Percentiles rank a stretch among this genome's conserved stretches.
Conservation (phyloP, 2,329 filamentous ascomycete species). For the Pseudogymnoascus sp. region DNA sequence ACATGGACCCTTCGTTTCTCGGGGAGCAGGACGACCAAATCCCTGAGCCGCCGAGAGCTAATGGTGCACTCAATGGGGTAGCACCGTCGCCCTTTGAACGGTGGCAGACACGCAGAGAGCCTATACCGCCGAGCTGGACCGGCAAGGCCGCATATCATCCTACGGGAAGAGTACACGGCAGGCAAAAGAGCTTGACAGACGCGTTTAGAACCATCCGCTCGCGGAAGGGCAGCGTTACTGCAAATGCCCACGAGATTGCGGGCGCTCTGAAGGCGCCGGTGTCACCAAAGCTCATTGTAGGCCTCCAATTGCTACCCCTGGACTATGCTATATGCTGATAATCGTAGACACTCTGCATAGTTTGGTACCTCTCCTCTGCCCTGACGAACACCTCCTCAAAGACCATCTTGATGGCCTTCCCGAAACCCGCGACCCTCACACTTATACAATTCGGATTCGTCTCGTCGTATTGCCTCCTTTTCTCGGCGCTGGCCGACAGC, state of each 20-base stretch:
- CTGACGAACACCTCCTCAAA: conserved; percentile 97
- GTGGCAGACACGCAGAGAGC: conserved; percentile 40
- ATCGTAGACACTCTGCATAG: conserved; percentile 65
- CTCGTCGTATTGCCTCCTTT: conserved; percentile 72
- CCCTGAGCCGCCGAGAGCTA: conserved; percentile 10
- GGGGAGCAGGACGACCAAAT: conserved; percentile 12
- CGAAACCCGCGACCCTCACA: conserved; percentile 84
- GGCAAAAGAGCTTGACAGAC: conserved; percentile 82
- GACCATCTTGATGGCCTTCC: conserved; percentile 84
- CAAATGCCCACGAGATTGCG: conserved; percentile 88
- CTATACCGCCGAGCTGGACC: conserved; percentile 27
- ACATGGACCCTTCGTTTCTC: conserved; percentile 27
- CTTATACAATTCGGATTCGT: conserved; percentile 92
- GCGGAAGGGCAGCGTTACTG: conserved; percentile 75
- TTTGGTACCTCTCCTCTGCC: conserved; percentile 94
- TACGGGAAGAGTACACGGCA: conserved; percentile 43
- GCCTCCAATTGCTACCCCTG: conserved; percentile 16
- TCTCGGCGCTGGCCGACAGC: conserved; percentile 64
- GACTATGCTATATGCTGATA: conserved; percentile 22
- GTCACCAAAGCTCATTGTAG: conserved; percentile 79
- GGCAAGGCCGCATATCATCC: conserved; percentile 12
- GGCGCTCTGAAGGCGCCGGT: conserved; percentile 84
- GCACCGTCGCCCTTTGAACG: conserved; percentile 34
- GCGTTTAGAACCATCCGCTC: conserved; percentile 76
- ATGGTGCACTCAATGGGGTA: conserved; percentile 22